Conservation (phyloP, 331 rosid genomes). For the Malus hybrid region DNA sequence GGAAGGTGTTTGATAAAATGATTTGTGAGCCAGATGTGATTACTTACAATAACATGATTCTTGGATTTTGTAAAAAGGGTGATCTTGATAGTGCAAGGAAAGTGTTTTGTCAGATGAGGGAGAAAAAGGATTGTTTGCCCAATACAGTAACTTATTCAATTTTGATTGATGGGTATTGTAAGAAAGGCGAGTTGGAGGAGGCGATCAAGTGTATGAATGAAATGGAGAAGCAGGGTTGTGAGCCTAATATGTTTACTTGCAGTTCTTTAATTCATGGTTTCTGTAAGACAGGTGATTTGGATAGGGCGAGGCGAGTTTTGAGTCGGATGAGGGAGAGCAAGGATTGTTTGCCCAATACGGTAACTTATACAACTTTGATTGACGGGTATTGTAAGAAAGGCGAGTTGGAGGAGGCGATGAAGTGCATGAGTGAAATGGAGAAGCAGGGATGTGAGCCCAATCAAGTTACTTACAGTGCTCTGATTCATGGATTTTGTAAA, state of each 20-base stretch:
- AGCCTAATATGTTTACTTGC: slow-evolving; percentile 34
- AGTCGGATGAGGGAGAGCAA: slow-evolving; percentile 17
- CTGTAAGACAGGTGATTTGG: slow-evolving; percentile 39
- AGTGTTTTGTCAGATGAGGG: slow-evolving; percentile 48
- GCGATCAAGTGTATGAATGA: slow-evolving; percentile 32
- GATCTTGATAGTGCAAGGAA: slow-evolving; percentile 26
- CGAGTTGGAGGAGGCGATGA: slow-evolving; percentile 27
- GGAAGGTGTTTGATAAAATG: no score
- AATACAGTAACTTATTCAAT: slow-evolving; percentile 44
- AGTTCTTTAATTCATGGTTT: slow-evolving; percentile 36
- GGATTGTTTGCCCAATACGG: slow-evolving; percentile 36
- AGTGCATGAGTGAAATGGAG: slow-evolving; percentile 37
- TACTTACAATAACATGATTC: slow-evolving; percentile 4
- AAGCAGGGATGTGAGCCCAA: slow-evolving; percentile 29
- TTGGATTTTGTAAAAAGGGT: slow-evolving; percentile 42
- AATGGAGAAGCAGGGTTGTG: slow-evolving; percentile 38
- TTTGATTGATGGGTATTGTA: slow-evolving; percentile 38
- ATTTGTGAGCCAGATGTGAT: no score
- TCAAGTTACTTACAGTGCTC: slow-evolving; percentile 35
- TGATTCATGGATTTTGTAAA: slow-evolving; percentile 41
- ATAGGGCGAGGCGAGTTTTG: slow-evolving; percentile 29
- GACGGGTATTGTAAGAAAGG: slow-evolving; percentile 46
- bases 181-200: background rate
- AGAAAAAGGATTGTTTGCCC: slow-evolving; percentile 23
- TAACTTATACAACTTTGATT: slow-evolving; percentile 45